phyloP scores from a whole-genome alignment of 2,329 filamentous ascomycete genomes.

The Pseudogymnoascus sp. region DNA sequence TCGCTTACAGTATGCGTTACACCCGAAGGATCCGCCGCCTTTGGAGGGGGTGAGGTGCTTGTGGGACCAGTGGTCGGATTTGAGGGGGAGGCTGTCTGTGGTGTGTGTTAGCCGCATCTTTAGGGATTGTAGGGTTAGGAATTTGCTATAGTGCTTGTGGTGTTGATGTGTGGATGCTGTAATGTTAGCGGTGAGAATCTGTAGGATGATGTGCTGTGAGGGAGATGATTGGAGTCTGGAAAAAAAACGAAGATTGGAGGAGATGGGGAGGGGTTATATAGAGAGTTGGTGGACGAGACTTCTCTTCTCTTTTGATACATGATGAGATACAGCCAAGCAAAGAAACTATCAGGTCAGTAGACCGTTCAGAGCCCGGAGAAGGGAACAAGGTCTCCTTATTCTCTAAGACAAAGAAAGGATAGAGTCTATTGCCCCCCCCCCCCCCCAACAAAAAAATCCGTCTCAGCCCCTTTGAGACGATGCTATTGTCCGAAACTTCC shows the following conservation, averaged over 20 bases:
- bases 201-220: neutral
- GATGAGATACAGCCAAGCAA: neutral
- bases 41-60: neutral
- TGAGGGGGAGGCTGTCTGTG: neutral
- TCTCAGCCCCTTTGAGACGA: neutral
- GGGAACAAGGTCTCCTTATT: neutral
- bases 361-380: neutral
- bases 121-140: neutral
- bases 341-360: neutral
- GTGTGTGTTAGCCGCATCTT: neutral
- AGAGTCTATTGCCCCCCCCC: neutral
- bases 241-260: neutral
- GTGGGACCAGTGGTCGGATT: neutral
- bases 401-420: neutral
- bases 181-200: neutral
- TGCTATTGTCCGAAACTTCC: neutral
- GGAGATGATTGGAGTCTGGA: neutral
- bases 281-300: neutral
- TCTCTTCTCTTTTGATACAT: neutral
- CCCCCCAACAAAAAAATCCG: too few species aligned
- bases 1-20: neutral
- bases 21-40: neutral
- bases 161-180: too few species aligned
- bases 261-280: neutral
- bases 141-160: too few species aligned